Evolutionary conservation across 495 filamentous ascomycete genomes (phyloP), one percentile per base, ranked within the genome.

Genomic region (Daldinia vernicosa): DNA sequence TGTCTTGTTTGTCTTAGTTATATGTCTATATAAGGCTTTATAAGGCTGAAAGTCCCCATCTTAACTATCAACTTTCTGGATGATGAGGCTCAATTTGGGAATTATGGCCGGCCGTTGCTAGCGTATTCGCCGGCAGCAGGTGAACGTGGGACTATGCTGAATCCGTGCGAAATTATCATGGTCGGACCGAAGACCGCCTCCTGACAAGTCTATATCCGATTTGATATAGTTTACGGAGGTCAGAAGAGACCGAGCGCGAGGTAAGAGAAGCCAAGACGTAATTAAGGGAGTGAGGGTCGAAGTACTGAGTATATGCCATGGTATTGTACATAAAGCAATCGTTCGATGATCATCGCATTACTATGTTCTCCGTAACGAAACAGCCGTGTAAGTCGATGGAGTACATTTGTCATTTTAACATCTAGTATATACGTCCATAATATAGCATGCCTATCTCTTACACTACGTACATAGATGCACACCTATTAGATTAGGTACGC

Each of bases 11-110:
- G 43, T 51, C 28, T 27, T 43, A 33, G 50, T 50, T 40, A 57
- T 62, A 60, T 32, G 51, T 57, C 51, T 73, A 73, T 73, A 73
- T 69, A 66, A 66, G 62, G 61, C 62, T 56, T 56, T 56, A 56
- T 56, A 56, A 56, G 70, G 70, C 70, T 73, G 70, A 73, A 60
- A 63, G 43, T 53, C 50, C n/a, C 70, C 56, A 59, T 69, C 66
- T 69, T 63, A 63, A 50, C 35, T 62, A 55, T 52, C 45, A 53
- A 55, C 45, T 22, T 50, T n/a, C 53, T 63, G 51, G 43, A 66
- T 66, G 51, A 59, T 73, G 66, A 73, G 70, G 70, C 70, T 73
- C 61, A 66, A 73, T 73, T 66, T 69, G 70, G 70, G 70, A 60
- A 40, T 66, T 53, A 69, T 69, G 66, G 37, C 66, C 66, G 66